Percentiles rank a stretch among this genome's conserved stretches.
These are phyloP conservation scores for Fusarium coicis DNA, from an alignment of 2,329 filamentous ascomycete species.

Conservation along the genomic window DNA sequence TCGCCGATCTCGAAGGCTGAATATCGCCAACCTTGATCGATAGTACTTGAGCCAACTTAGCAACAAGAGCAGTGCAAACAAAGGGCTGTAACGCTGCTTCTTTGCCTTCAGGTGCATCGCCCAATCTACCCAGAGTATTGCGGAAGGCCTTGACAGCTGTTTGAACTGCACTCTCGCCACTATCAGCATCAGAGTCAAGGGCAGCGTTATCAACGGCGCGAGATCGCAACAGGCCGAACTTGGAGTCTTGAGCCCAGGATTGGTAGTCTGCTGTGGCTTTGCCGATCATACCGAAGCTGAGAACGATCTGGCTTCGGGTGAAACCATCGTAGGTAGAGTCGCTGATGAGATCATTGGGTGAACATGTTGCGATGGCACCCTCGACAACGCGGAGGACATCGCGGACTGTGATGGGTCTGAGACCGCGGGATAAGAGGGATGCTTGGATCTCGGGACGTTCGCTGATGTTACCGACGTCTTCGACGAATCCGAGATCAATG, in stretches of 20 bases:
- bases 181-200: conserved; percentile 23
- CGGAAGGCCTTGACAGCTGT: conserved; percentile 40
- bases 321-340: conserved; percentile 31
- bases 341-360: conserved; percentile 10
- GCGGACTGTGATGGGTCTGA: conserved; percentile 38
- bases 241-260: conserved; percentile 40
- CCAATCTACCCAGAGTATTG: conserved; percentile 17
- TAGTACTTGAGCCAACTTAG: conserved; percentile 37
- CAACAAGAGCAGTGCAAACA: conserved; percentile 37
- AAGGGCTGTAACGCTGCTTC: conserved; percentile 31
- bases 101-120: conserved; percentile 29
- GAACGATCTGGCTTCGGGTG: conserved; percentile 34
- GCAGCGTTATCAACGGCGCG: conserved; percentile 28
- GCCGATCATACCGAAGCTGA: conserved; percentile 41
- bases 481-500: conserved; percentile 36
- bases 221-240: conserved; percentile 35
- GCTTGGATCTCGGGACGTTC: conserved; percentile 39
- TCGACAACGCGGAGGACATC: conserved; percentile 39
- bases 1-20: conserved; percentile 33
- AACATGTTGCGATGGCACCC: conserved; percentile 34
- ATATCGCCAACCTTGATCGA: conserved; percentile 41
- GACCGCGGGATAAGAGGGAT: conserved; percentile 32
- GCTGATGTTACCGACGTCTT: conserved; percentile 40
- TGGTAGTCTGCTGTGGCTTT: conserved; percentile 37
- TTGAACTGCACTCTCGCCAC: conserved; percentile 37